These are phyloP conservation scores for Cutaneotrichosporon daszewskae DNA, from an alignment of 1,284 basidiomycete genomes.

Conservation along the genomic window DNA sequence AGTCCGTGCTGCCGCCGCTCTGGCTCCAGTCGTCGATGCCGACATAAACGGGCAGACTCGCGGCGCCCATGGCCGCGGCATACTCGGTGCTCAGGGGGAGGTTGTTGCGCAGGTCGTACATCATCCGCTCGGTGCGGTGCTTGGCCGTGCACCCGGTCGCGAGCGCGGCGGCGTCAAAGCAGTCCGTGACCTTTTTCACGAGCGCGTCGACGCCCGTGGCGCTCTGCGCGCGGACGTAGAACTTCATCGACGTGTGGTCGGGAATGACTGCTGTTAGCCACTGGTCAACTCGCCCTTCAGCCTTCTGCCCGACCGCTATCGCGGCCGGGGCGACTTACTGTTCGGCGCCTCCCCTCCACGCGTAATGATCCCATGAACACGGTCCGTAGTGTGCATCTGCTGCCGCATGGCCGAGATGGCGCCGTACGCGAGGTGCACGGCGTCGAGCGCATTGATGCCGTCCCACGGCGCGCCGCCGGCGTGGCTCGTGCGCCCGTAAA, in stretches of 20 bases:
- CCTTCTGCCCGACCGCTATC: not conserved
- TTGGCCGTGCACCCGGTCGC: slow-evolving; percentile 64
- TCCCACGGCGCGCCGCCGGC: slow-evolving; percentile 58
- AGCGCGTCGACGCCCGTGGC: slow-evolving; percentile 54
- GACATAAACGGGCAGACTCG: slow-evolving; percentile 1
- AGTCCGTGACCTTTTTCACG: slow-evolving; percentile 54
- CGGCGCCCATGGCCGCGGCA: slow-evolving; percentile 7
- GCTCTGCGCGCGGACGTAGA: slow-evolving; percentile 62
- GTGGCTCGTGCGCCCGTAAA: slow-evolving; percentile 56
- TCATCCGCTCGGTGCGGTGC: slow-evolving; percentile 48
- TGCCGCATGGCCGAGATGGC: slow-evolving; percentile 68
- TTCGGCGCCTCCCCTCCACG: slow-evolving; percentile 57
- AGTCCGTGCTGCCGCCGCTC: slow-evolving; percentile 12
- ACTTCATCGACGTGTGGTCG: slow-evolving; percentile 65
- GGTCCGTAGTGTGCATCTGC: slow-evolving; percentile 47
- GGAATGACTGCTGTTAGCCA: slow-evolving; percentile 56
- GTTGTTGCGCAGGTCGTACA: slow-evolving; percentile 54
- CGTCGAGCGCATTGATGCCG: slow-evolving; percentile 76
- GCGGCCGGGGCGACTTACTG: slow-evolving; percentile 6
- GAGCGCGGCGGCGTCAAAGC: slow-evolving; percentile 60
- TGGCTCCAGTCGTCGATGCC: slow-evolving; percentile 5
- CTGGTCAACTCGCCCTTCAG: not conserved
- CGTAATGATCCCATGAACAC: slow-evolving; percentile 29
- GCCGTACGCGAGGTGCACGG: slow-evolving; percentile 71
- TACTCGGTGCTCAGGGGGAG: slow-evolving; percentile 14